Evolutionary conservation across 2,329 filamentous ascomycete genomes (phyloP).

Genomic region (Didymella pinodella): DNA sequence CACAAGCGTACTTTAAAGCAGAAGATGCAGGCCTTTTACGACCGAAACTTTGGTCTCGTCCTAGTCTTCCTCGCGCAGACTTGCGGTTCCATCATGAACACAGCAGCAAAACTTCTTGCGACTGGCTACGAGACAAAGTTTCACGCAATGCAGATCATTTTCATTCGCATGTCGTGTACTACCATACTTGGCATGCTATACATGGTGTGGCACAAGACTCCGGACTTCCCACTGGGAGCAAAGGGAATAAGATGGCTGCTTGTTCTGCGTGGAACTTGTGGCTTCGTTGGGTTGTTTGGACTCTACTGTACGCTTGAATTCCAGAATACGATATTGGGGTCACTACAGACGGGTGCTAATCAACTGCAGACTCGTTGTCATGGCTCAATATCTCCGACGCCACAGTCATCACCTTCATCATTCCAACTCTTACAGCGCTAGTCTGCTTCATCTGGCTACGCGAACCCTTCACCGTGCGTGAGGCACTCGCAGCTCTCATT

Average conservation of each 20-base stretch:
- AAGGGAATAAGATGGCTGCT: constrained; percentile 31
- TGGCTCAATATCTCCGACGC: constrained; percentile 85
- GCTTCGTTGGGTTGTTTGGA: constrained; percentile 40
- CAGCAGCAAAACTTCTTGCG: constrained; percentile 35
- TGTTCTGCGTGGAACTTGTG: constrained; percentile 33
- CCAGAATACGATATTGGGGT: constrained; percentile 43
- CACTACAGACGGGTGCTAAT: constrained; percentile 5
- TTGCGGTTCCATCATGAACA: constrained; percentile 40
- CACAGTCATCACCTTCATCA: constrained; percentile 84
- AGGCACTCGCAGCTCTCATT: constrained; percentile 75
- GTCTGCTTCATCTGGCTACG: constrained; percentile 76
- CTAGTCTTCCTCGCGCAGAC: constrained; percentile 51
- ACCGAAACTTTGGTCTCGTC: constrained; percentile 36
- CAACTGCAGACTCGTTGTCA: constrained; percentile 63
- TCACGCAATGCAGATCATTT: constrained; percentile 67
- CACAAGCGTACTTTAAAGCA: constrained; percentile 4
- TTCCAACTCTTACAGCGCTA: constrained; percentile 78
- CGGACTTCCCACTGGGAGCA: constrained; percentile 35
- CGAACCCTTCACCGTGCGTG: constrained; percentile 78
- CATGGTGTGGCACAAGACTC: constrained; percentile 69
- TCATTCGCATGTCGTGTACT: constrained; percentile 78
- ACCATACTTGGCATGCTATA: constrained; percentile 70
- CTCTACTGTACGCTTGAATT: constrained; percentile 34
- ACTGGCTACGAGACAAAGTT: constrained; percentile 38
- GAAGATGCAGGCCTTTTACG: constrained; percentile 28